Percentiles rank a stretch among this genome's conserved stretches.
phyloP scores from a whole-genome alignment of 1,139 yeast genomes.

The Spencermartinsiella ligniputridi region DNA sequence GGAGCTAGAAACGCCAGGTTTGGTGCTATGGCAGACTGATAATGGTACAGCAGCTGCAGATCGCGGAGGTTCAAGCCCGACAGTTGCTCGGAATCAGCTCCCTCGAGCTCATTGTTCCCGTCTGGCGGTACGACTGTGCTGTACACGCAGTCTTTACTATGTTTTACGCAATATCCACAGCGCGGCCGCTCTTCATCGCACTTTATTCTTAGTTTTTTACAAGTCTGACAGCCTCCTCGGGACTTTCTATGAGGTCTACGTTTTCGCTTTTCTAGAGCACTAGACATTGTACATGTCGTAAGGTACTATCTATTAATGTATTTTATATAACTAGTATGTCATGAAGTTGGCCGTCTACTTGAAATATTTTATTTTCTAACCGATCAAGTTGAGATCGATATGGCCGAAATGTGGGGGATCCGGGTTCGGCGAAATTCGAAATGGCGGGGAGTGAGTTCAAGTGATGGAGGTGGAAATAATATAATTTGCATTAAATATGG shows the following conservation, averaged over 20 bases:
- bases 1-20: constrained; percentile 2
- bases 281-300: too few relatives aligned
- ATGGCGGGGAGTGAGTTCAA: too few relatives aligned
- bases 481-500: too few relatives aligned
- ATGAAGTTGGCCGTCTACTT: too few relatives aligned
- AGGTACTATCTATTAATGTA: too few relatives aligned
- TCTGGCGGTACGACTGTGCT: not conserved
- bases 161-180: constrained; percentile 8
- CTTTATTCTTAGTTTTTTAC: constrained; percentile 11
- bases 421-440: too few relatives aligned
- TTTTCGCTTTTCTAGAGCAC: too few relatives aligned
- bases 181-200: constrained; percentile 10
- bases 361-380: too few relatives aligned
- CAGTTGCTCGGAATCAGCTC: constrained; percentile 1
- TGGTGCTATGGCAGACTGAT: constrained; percentile 2
- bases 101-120: not conserved
- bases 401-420: too few relatives aligned
- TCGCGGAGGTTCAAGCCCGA: constrained; percentile 8
- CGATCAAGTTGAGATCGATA: too few relatives aligned
- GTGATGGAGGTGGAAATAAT: too few relatives aligned
- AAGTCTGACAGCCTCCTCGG: constrained; percentile 9
- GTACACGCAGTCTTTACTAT: constrained; percentile 8
- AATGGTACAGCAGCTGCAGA: constrained; percentile 8
- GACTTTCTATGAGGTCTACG: constrained; percentile 10
- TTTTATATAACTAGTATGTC: too few relatives aligned